Evolutionary conservation across 306 rosid genomes (phyloP).

Genomic region (Rosa lucieae): DNA sequence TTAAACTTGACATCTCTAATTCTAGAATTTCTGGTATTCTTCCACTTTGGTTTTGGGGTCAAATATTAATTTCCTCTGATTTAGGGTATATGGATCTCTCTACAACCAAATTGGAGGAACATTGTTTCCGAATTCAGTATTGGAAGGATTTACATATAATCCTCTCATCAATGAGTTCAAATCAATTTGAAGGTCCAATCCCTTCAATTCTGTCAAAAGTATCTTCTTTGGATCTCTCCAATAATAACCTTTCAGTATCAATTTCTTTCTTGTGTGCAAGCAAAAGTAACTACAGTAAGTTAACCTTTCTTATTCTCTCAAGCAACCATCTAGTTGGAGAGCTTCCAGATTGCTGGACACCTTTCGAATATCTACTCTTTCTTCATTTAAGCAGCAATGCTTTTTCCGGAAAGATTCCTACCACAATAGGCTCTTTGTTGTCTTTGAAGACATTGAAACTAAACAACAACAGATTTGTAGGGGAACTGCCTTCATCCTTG

Average conservation of each 20-base stretch:
- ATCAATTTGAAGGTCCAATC: slow-evolving; percentile 16
- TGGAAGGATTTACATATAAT: too few species aligned
- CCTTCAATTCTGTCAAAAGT: neutral
- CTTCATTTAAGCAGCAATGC: slow-evolving; percentile 7
- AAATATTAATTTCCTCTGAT: neutral
- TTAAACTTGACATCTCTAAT: neutral
- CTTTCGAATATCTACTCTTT: neutral
- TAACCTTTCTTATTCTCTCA: neutral
- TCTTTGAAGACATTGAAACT: neutral
- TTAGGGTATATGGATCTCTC: neutral
- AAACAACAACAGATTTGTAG: too few species aligned
- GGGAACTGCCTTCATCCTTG: too few species aligned
- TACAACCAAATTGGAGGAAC: slow-evolving; percentile 7
- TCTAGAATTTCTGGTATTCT: neutral
- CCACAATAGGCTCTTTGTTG: neutral
- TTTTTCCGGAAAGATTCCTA: slow-evolving; percentile 9
- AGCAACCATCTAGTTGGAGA: slow-evolving; percentile 8
- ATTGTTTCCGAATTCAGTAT: neutral
- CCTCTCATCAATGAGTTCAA: neutral
- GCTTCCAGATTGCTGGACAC: slow-evolving; percentile 18
- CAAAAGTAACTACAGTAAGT: rapidly evolving
- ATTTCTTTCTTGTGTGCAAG: neutral
- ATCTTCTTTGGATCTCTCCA: neutral
- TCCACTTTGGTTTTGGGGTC: slow-evolving; percentile 24
- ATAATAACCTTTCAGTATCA: slow-evolving; percentile 3